A percentile compares a stretch with the other conserved stretches of the same genome.
Evolutionary conservation across 345 rosid species (phyloP).

Genomic region (Gossypium australe): DNA sequence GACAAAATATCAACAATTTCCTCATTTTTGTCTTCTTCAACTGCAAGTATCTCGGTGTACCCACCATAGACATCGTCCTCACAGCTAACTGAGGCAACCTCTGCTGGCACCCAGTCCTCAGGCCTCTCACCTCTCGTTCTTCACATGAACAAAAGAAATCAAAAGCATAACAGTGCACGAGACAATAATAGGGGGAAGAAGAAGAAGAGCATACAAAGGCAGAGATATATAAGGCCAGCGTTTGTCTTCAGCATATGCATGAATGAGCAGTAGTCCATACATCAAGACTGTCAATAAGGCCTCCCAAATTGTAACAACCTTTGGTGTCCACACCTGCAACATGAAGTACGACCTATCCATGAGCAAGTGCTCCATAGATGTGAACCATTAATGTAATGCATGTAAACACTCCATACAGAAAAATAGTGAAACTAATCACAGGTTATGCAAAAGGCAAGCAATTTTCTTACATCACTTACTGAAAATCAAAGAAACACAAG

Average conservation of each 20-base stretch:
- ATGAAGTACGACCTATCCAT: slow-evolving; percentile 15
- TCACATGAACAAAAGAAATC: slow-evolving; percentile 17
- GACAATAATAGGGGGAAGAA: slow-evolving; percentile 13
- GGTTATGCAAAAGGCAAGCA: neutral
- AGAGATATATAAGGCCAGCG: slow-evolving; percentile 90
- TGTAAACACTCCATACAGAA: neutral
- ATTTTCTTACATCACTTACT: slow-evolving; percentile 3
- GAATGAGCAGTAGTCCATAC: slow-evolving; percentile 61
- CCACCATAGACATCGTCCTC: slow-evolving; percentile 31
- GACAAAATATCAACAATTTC: slow-evolving; percentile 82
- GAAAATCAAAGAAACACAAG: slow-evolving; percentile 1
- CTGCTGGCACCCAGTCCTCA: slow-evolving; percentile 92
- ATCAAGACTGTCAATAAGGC: slow-evolving; percentile 81
- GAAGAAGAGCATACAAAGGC: slow-evolving; percentile 56
- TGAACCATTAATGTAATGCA: slow-evolving; percentile 1
- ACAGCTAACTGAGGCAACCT: slow-evolving; percentile 31
- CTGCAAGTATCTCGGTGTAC: slow-evolving; percentile 35
- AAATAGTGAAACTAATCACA: slow-evolving; percentile 2
- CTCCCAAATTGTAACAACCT: slow-evolving; percentile 77
- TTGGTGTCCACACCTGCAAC: slow-evolving; percentile 86
- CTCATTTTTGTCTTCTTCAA: slow-evolving; percentile 37
- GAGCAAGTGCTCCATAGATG: neutral
- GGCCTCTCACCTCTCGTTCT: slow-evolving; percentile 82
- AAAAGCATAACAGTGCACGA: slow-evolving; percentile 15
- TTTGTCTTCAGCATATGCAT: slow-evolving; percentile 92